A percentile compares a stretch with the other conserved stretches of the same genome.
phyloP scores from a whole-genome alignment of 202 grass and related monocot species.

The Elaeis oleifera region DNA sequence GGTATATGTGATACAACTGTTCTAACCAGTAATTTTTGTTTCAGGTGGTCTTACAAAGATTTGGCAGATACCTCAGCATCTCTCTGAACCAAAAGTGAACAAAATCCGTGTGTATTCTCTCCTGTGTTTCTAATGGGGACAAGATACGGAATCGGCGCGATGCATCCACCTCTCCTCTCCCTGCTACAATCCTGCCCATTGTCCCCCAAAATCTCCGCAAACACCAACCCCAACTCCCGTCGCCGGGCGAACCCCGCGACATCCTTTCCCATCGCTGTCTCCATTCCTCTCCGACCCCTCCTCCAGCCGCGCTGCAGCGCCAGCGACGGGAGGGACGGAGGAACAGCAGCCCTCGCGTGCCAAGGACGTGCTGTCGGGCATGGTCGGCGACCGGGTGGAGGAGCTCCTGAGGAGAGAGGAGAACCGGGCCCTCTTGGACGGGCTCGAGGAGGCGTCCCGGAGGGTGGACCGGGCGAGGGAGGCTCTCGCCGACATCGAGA shows the following conservation, averaged over 20 bases:
- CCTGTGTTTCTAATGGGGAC: no score
- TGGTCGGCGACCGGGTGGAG: conserved; percentile 34
- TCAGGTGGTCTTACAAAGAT: no score
- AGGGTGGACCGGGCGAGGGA: conserved; percentile 67
- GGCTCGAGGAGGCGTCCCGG: conserved; percentile 62
- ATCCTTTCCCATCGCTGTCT: neutral
- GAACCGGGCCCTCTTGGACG: conserved; percentile 51
- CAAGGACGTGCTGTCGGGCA: conserved; percentile 31
- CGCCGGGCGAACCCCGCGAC: conserved; percentile 22
- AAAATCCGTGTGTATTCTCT: no score
- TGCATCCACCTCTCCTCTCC: conserved; percentile 28
- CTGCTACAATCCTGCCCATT: conserved; percentile 18
- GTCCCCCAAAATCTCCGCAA: conserved; percentile 6
- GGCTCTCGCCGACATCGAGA: conserved; percentile 56
- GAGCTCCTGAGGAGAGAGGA: conserved; percentile 70
- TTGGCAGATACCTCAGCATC: no score
- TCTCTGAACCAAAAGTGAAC: no score
- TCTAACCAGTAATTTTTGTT: no score
- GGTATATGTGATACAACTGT: no score
- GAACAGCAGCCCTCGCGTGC: neutral
- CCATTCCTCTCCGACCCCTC: no score
- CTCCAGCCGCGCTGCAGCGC: no score
- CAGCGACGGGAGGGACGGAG: conserved; percentile 4
- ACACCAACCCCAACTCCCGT: neutral
- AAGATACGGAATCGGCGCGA: neutral